Percentiles rank a stretch among this genome's conserved stretches.
Evolutionary conservation across 768 basidiomycete species (phyloP).

Genomic region (Lentinula aciculospora): DNA sequence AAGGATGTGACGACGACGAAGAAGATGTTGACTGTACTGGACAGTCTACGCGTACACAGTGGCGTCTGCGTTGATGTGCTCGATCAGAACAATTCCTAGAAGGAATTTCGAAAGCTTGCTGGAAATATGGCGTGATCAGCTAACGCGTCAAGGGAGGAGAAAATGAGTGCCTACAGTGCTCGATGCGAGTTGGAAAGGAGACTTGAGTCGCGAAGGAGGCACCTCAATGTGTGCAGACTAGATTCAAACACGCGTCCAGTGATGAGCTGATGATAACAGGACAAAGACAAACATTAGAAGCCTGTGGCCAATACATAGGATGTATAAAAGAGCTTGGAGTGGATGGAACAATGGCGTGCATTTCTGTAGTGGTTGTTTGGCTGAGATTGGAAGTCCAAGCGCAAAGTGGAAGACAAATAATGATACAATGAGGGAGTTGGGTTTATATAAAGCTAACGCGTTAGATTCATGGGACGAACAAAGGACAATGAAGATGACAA

Average conservation of each 20-base stretch:
- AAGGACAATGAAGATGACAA: slow-evolving; percentile 1
- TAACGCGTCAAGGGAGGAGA: not conserved
- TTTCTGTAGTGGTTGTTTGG: slow-evolving; percentile 1
- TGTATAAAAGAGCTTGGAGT: slow-evolving; percentile 22
- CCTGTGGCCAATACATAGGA: slow-evolving; percentile 20
- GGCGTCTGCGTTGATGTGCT: slow-evolving; percentile 35
- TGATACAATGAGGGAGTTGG: slow-evolving; percentile 4
- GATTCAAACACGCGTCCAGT: not conserved
- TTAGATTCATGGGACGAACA: not conserved
- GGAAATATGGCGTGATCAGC: not conserved
- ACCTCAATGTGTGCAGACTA: slow-evolving; percentile 6
- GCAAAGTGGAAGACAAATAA: not conserved
- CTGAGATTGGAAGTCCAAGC: slow-evolving; percentile 17
- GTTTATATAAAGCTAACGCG: not conserved
- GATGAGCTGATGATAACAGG: not conserved
- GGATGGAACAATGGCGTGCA: slow-evolving; percentile 12
- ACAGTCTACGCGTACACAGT: slow-evolving; percentile 34
- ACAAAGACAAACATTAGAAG: slow-evolving; percentile 16
- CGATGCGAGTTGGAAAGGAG: slow-evolving; percentile 18
- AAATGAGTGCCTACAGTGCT: slow-evolving; percentile 6
- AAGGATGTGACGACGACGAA: slow-evolving; percentile 22
- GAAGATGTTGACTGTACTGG: slow-evolving; percentile 26
- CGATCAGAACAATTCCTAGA: slow-evolving; percentile 28
- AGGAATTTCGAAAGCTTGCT: slow-evolving; percentile 16
- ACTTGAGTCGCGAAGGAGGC: slow-evolving; percentile 14